These are phyloP conservation scores for Cladobotryum mycophilum DNA, from an alignment of 2,329 filamentous ascomycete genomes.

Conservation along the genomic window DNA sequence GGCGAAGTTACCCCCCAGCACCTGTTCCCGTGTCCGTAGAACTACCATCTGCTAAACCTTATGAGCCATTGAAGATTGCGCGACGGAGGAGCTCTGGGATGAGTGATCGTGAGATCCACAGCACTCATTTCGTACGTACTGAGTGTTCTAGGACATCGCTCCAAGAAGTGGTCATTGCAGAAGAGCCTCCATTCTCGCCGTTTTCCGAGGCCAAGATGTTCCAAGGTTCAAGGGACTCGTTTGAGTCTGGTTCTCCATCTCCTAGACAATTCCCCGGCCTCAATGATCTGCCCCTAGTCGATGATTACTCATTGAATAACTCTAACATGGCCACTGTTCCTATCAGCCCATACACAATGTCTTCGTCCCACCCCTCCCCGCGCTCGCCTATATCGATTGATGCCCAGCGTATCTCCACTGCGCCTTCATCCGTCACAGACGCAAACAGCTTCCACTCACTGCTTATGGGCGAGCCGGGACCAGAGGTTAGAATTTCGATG, in stretches of 20 bases:
- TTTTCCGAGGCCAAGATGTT: constrained; percentile 33
- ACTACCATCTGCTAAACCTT: constrained; percentile 18
- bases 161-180: constrained; percentile 45
- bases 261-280: constrained; percentile 34
- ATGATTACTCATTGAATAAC: constrained; percentile 41
- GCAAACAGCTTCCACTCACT: constrained; percentile 65
- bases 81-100: constrained; percentile 42
- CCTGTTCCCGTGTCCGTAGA: constrained; percentile 14
- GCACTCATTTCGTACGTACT: constrained; percentile 32
- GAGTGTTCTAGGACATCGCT: constrained; percentile 45
- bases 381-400: constrained; percentile 65
- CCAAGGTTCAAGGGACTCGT: constrained; percentile 26
- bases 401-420: constrained; percentile 65
- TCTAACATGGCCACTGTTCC: constrained; percentile 41
- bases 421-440: constrained; percentile 66
- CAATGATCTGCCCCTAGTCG: constrained; percentile 45
- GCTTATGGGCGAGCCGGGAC: constrained; percentile 66
- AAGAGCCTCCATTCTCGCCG: constrained; percentile 38
- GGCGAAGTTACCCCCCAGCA: constrained; percentile 31
- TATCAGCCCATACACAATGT: constrained; percentile 60
- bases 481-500: constrained; percentile 63
- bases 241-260: constrained; percentile 40
- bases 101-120: constrained; percentile 31
- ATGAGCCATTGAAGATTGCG: constrained; percentile 19
- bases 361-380: constrained; percentile 61